Conservation (phyloP, 2,329 filamentous ascomycete genomes). For the Emergomyces africanus region DNA sequence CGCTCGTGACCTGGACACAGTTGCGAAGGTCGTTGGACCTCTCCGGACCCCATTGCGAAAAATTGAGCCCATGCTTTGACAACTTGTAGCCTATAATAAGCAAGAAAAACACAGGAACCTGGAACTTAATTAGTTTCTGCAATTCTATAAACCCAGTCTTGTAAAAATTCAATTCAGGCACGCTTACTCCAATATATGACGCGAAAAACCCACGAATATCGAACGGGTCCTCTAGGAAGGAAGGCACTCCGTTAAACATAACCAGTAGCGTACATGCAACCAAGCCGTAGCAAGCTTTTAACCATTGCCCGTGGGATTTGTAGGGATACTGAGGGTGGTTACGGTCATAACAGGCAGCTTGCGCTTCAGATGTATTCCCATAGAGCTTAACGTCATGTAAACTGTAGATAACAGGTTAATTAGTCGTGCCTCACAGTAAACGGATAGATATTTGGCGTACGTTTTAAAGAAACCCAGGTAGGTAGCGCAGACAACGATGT, state of each 20-base stretch:
- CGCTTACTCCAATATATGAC: constrained; percentile 30
- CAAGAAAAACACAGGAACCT: constrained; percentile 27
- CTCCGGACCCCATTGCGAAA: constrained; percentile 25
- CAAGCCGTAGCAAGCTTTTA: constrained; percentile 17
- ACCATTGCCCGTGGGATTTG: constrained; percentile 18
- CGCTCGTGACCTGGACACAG: constrained; percentile 23
- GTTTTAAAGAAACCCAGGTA: constrained; percentile 24
- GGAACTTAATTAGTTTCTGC: background rate
- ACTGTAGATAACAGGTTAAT: constrained; percentile 11
- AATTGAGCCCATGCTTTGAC: constrained; percentile 22
- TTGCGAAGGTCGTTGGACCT: constrained; percentile 26
- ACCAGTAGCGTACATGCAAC: constrained; percentile 12
- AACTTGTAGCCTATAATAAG: constrained; percentile 29
- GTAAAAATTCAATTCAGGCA: background rate
- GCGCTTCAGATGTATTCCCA: constrained; percentile 24
- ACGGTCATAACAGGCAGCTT: constrained; percentile 12
- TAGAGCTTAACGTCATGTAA: constrained; percentile 28
- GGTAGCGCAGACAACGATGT: constrained; percentile 28
- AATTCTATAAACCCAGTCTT: background rate
- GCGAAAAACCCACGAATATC: constrained; percentile 25
- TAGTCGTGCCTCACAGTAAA: background rate
- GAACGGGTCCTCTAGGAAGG: constrained; percentile 19
- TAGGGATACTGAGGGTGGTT: constrained; percentile 18
- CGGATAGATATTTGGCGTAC: constrained; percentile 13
- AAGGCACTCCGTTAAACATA: constrained; percentile 13